Evolutionary conservation across 495 filamentous ascomycete genomes (phyloP).

Genomic region (Penicillium soppii): DNA sequence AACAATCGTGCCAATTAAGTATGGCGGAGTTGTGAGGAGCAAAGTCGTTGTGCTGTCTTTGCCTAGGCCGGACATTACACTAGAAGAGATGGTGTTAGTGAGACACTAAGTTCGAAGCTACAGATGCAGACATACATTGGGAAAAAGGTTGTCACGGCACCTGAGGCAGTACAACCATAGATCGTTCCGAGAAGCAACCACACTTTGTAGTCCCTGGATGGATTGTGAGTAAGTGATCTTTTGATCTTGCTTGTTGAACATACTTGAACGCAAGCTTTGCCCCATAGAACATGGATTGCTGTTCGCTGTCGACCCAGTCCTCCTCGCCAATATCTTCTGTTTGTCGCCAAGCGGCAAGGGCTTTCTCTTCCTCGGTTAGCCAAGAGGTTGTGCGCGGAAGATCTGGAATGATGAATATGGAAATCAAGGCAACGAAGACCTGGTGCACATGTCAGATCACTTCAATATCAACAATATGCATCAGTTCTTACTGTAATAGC

Average conservation of each 20-base stretch:
- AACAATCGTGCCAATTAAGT: constrained; percentile 64
- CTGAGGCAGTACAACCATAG: constrained; percentile 59
- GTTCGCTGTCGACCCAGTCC: constrained; percentile 58
- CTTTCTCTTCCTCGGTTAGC: constrained; percentile 63
- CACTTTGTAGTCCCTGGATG: constrained; percentile 11
- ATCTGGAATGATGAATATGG: constrained; percentile 66
- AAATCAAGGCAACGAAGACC: constrained; percentile 43
- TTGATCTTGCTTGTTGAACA: constrained; percentile 52
- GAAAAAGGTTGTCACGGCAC: constrained; percentile 77
- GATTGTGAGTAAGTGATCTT: not conserved
- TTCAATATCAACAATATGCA: not conserved
- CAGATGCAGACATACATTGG: constrained; percentile 35
- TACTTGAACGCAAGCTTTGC: constrained; percentile 63
- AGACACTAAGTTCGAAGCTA: not conserved
- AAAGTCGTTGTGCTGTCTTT: constrained; percentile 32
- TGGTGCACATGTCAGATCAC: not conserved
- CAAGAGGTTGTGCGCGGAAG: constrained; percentile 69
- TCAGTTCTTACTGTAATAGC: constrained; percentile 28
- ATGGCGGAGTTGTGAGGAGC: constrained; percentile 70
- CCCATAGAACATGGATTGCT: constrained; percentile 63
- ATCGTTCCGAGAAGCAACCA: constrained; percentile 30
- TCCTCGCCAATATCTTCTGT: constrained; percentile 73
- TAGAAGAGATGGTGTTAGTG: not conserved
- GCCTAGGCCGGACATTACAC: constrained; percentile 16
- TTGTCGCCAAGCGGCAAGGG: constrained; percentile 62